Evolutionary conservation across 2,329 filamentous ascomycete species (phyloP).

Genomic region (Colletotrichum horii): DNA sequence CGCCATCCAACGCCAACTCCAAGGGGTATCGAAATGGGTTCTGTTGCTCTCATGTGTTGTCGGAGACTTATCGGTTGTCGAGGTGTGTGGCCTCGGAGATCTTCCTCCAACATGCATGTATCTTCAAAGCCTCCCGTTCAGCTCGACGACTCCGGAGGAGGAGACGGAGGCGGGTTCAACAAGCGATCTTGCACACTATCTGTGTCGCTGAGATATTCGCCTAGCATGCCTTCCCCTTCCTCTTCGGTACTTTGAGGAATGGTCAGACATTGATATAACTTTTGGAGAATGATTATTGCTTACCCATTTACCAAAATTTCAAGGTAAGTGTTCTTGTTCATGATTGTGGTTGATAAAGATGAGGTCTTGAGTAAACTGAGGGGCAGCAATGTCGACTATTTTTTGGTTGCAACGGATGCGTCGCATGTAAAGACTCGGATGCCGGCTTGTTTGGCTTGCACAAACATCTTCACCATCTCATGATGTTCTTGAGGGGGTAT

Average conservation of each 20-base stretch:
- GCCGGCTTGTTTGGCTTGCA: neutral
- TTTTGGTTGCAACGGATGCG: rapidly evolving
- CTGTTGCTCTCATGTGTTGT: neutral
- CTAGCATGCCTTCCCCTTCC: neutral
- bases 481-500: neutral
- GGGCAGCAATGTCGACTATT: neutral
- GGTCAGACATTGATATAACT: too few relatives aligned
- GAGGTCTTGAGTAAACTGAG: neutral
- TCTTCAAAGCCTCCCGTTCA: neutral
- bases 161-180: neutral
- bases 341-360: rapidly evolving
- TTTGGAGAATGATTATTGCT: rapidly evolving
- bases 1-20: neutral
- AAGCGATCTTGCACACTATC: neutral
- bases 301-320: neutral
- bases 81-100: neutral
- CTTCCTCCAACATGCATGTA: neutral
- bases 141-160: neutral
- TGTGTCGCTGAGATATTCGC: neutral
- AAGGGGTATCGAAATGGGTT: neutral
- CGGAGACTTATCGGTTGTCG: neutral
- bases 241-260: rapidly evolving
- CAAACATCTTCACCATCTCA: neutral
- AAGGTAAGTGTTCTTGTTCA: neutral
- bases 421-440: rapidly evolving